A percentile compares a stretch with the other conserved stretches of the same genome.
These are phyloP conservation scores for Lactarius psammicola DNA, from an alignment of 768 basidiomycete species.

Conservation along the genomic window DNA sequence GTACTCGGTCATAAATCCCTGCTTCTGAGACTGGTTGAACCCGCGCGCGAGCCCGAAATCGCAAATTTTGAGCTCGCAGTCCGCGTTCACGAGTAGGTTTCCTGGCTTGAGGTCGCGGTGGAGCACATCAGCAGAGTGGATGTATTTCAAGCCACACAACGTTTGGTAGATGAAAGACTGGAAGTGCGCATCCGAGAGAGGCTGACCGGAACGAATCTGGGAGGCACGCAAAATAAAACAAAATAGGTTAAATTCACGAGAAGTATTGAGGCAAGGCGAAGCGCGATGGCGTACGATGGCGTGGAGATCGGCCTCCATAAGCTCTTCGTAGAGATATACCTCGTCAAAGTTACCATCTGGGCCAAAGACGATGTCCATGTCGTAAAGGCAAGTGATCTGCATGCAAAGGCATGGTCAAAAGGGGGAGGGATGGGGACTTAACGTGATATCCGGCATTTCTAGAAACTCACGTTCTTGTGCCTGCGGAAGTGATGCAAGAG, in stretches of 20 bases:
- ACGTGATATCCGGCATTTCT: neutral
- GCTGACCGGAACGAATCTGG: constrained; percentile 83
- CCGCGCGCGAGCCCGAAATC: constrained; percentile 97
- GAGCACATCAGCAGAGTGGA: constrained; percentile 96
- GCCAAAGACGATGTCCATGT: constrained; percentile 97
- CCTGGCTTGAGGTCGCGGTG: constrained; percentile 96
- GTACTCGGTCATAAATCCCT: constrained; percentile 99
- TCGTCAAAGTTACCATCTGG: constrained; percentile 92
- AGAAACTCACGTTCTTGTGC: constrained; percentile 84
- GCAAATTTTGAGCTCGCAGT: constrained; percentile 98
- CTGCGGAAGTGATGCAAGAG: constrained; percentile 96
- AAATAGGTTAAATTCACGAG: constrained; percentile 10
- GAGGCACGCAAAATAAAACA: constrained; percentile 15
- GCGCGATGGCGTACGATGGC: constrained; percentile 69
- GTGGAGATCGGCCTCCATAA: constrained; percentile 99
- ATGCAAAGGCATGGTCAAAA: neutral
- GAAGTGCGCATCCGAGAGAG: constrained; percentile 87
- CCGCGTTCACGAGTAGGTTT: constrained; percentile 94
- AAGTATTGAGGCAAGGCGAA: neutral
- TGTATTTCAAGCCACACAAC: constrained; percentile 96
- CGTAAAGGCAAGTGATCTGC: constrained; percentile 94
- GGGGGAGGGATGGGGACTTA: neutral
- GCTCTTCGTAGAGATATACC: constrained; percentile 95
- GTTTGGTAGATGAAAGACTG: constrained; percentile 98
- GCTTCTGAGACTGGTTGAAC: constrained; percentile 83